These are phyloP conservation scores for Oehlia diaphana DNA, from an alignment of 192 early-diverging fungal genomes.

Conservation along the genomic window DNA sequence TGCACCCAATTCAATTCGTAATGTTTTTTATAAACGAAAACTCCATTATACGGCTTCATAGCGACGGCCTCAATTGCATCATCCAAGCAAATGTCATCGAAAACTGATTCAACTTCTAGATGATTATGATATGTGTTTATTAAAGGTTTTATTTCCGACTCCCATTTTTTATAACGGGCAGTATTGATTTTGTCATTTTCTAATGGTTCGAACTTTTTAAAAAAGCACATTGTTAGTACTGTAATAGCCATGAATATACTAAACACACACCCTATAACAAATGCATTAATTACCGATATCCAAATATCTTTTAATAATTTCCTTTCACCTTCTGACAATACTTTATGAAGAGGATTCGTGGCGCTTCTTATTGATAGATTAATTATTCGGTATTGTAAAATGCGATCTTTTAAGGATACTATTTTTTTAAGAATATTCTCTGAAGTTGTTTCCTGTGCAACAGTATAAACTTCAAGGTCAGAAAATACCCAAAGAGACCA, in stretches of 20 bases:
- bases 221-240: neutral
- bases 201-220: conserved; percentile 1
- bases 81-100: neutral
- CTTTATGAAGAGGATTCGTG: neutral
- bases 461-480: neutral
- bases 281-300: conserved; percentile 8
- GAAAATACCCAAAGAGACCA: neutral
- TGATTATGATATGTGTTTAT: neutral
- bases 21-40: neutral
- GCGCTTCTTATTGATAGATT: neutral
- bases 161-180: neutral
- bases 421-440: conserved; percentile 6
- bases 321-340: neutral
- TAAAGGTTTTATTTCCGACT: neutral
- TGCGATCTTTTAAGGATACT: neutral
- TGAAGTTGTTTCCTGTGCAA: conserved; percentile 2
- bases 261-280: neutral
- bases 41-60: neutral
- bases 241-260: neutral
- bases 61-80: neutral
- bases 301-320: conserved; percentile 11
- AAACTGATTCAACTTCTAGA: neutral
- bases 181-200: neutral
- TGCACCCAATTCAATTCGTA: neutral
- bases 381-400: conserved; percentile 8